Evolutionary conservation across 352 stramenopile genomes (phyloP).

Genomic region (Phytophthora vignae): DNA sequence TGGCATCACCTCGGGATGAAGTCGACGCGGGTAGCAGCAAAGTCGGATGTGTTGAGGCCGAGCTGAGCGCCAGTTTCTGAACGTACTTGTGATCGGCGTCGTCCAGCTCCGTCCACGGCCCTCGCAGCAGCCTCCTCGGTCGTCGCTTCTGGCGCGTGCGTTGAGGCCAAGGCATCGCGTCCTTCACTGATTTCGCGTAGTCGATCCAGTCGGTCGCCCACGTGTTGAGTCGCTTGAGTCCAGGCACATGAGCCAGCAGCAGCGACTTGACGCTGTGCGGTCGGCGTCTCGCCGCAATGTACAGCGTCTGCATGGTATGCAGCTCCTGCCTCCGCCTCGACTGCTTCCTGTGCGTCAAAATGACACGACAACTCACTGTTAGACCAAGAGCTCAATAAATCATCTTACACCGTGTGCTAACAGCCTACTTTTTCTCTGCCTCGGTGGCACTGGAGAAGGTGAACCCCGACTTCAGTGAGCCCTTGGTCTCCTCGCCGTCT

Average conservation of each 20-base stretch:
- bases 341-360: slow-evolving; percentile 24
- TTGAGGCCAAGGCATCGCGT: slow-evolving; percentile 25
- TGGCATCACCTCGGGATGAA: background rate
- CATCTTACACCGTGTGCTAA: background rate
- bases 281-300: slow-evolving; percentile 47
- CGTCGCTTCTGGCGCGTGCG: slow-evolving; percentile 31
- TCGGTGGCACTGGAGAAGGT: slow-evolving; percentile 47
- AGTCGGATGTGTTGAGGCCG: slow-evolving; percentile 20
- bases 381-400: background rate
- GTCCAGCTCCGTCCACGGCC: slow-evolving; percentile 54
- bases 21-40: slow-evolving; percentile 17
- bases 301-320: slow-evolving; percentile 53
- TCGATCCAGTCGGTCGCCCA: slow-evolving; percentile 44
- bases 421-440: slow-evolving; percentile 41
- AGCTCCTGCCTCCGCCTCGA: slow-evolving; percentile 56
- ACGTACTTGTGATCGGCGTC: slow-evolving; percentile 58
- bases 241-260: slow-evolving; percentile 47
- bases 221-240: slow-evolving; percentile 43
- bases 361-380: background rate
- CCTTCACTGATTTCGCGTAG: slow-evolving; percentile 27
- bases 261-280: slow-evolving; percentile 50
- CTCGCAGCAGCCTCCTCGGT: slow-evolving; percentile 29
- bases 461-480: slow-evolving; percentile 43
- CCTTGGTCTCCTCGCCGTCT: slow-evolving; percentile 28
- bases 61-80: slow-evolving; percentile 40